Conservation (phyloP, 306 rosid species). For the Quillaja saponaria region DNA sequence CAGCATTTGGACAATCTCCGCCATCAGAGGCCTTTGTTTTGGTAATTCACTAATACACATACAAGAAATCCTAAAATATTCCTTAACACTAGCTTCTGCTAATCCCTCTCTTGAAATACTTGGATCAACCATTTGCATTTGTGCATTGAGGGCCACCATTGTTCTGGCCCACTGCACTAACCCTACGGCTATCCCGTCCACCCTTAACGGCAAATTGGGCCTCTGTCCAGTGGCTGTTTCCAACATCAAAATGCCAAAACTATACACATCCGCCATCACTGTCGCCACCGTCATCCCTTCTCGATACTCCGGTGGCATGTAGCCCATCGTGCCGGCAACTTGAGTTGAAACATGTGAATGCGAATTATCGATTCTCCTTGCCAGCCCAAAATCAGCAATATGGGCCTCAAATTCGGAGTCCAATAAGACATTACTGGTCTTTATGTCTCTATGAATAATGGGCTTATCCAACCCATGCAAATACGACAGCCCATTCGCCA, state of each 20-base stretch:
- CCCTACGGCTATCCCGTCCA: constrained; percentile 42
- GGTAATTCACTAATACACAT: constrained; percentile 49
- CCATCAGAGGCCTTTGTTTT: constrained; percentile 63
- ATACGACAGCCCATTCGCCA: constrained; percentile 66
- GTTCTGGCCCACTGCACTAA: constrained; percentile 65
- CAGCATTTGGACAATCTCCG: constrained; percentile 37
- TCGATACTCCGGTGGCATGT: constrained; percentile 93
- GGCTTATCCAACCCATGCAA: constrained; percentile 51
- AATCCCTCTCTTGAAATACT: constrained; percentile 48
- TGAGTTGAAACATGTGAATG: constrained; percentile 79
- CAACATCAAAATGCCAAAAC: constrained; percentile 25
- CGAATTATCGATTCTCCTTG: constrained; percentile 53
- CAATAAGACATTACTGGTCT: constrained; percentile 74
- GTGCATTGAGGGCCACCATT: constrained; percentile 48
- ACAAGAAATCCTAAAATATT: constrained; percentile 68
- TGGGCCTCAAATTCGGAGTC: constrained; percentile 69
- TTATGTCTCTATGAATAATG: constrained; percentile 52
- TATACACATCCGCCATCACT: constrained; percentile 69
- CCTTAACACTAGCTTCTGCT: constrained; percentile 45
- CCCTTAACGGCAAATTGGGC: constrained; percentile 55
- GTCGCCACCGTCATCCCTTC: constrained; percentile 61
- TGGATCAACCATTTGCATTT: constrained; percentile 65
- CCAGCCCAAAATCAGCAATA: constrained; percentile 90
- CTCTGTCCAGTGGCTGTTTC: constrained; percentile 59
- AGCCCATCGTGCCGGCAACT: constrained; percentile 83